Base-by-base conservation (phyloP, 1,284 basidiomycete species). In the Boletus coffeatus region DNA sequence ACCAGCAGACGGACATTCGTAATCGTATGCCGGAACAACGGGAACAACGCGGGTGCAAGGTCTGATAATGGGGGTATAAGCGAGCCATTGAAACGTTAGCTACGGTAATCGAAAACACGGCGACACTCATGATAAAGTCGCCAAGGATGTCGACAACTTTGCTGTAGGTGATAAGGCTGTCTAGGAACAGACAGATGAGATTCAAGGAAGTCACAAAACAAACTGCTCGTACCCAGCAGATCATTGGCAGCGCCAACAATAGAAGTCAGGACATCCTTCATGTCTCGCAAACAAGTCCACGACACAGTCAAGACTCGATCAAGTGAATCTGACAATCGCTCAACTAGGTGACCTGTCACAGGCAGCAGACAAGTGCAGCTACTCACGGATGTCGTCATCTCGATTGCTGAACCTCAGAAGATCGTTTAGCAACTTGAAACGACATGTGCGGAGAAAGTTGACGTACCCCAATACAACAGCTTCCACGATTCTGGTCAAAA, bases 11-110 rank as follows among this genome's bases (percentile, higher is more conserved):
- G 93, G 59, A 99, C 97, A 66, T 90, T 90, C 1, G 92, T 79
- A 70, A 99, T 99, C 0, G 96, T 96, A 76, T 99, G 97, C 11
- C 97, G 91, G 80, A 99, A 96, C 81, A 97, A 99, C 3, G 96
- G 93, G 76, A 94, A 99, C 16, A 98, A 80, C 0, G 89, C 92
- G 2, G 94, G 91, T 16, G 97, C 92, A 57, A 98, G 84, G 1
- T 82, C 83, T 13, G 87, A 83, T 41, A 98, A 81, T 6, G 92
- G 88, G 64, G 87, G 79, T 16, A 91, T 93, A 61, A 25, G 48
- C 6, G 4, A 59, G 14, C 64, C 21, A 39, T 18, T 21, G 9
- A 37, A 6, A 63, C 16, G 34, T 60, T 41, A 71, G 53, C 46
- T 58, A 64, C 62, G 61, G 61, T 48, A 21, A 64, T 16, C 16